Evolutionary conservation across 2,329 filamentous ascomycete genomes (phyloP), one percentile per base, ranked within the genome.

Genomic region (Fusarium bactridioides): DNA sequence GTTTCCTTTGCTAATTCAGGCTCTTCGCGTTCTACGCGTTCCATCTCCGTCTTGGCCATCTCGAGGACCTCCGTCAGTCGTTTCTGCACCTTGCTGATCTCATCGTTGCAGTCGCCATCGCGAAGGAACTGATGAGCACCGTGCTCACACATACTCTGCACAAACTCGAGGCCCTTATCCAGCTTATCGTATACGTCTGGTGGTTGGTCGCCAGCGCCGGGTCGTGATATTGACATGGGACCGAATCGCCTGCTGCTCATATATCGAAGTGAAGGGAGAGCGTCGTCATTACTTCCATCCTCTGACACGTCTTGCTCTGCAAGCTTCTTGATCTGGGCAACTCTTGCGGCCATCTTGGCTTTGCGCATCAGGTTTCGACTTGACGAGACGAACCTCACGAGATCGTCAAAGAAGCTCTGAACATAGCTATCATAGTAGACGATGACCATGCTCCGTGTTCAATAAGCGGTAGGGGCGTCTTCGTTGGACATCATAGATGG

Each of bases 401-500:
- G 84, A 61, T 92, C 87, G 76, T 97, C 94, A 73, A 98, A 94
- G 44, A 92, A 90, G 56, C 90, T 90, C 79, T 98, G 94, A 9
- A 97, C 91, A 69, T 94, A 91, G 74, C 92, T 93, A 79, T 98
- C 95, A 79, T 98, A 98, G 81, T 94, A 95, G n/a, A 97, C 93
- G 41, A 96, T 91, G 43, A 95, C 91, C 86, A 94, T 92, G 64
- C 87, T 91, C 73, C 92, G 89, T 7, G 90, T 90, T 61, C 93
- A 90, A 79, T 92, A 92, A 69, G 90, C 89, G 15, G 84, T 80
- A 2, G 84, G 79, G 5, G 82, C 79, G 16, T 88, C 86, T 41
- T 83, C 83, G 40, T 81, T 83, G 41, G 87, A 89, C 54, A 86
- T 74, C 73, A 89, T 82, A 0, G 88, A 89, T 33, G 86, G 82